phyloP scores from a whole-genome alignment of 306 rosid genomes.

The Sesbania bispinosa region DNA sequence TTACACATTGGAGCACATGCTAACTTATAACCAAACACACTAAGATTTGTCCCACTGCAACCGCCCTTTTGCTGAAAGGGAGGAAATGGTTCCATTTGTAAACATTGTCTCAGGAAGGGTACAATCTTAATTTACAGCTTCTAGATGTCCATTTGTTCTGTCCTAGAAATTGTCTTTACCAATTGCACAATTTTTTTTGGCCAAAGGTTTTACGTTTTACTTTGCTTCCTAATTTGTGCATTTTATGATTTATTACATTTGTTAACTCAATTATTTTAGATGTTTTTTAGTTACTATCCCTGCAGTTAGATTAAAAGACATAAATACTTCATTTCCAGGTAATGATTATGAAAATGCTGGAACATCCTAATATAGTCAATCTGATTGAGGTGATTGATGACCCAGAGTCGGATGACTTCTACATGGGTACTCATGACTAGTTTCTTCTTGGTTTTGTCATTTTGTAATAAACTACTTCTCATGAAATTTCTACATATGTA shows the following conservation, averaged over 20 bases:
- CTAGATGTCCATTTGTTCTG: background rate
- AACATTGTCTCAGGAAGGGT: too few relatives aligned
- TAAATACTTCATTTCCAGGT: conserved; percentile 56
- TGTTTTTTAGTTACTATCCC: background rate
- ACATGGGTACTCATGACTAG: conserved; percentile 67
- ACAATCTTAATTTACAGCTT: conserved; percentile 18
- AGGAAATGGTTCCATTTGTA: too few relatives aligned
- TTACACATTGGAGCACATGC: too few relatives aligned
- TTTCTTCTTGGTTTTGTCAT: conserved; percentile 20
- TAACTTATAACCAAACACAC: too few relatives aligned
- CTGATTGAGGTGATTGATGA: conserved; percentile 96
- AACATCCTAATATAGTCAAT: conserved; percentile 96
- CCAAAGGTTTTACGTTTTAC: background rate
- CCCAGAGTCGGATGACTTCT: conserved; percentile 84
- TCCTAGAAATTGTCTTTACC: too few relatives aligned
- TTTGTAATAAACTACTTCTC: background rate
- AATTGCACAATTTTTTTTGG: too few relatives aligned
- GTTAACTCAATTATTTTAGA: conserved; percentile 6
- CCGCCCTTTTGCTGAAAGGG: too few relatives aligned
- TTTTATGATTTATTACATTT: background rate
- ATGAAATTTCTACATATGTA: background rate
- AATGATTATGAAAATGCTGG: conserved; percentile 88
- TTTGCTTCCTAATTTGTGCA: background rate
- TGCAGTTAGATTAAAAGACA: background rate
- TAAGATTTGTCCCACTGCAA: too few relatives aligned